Percentiles rank a stretch among this genome's conserved stretches.
Conservation (phyloP, 176 grass and related monocot genomes). For the Juncus effusus region DNA sequence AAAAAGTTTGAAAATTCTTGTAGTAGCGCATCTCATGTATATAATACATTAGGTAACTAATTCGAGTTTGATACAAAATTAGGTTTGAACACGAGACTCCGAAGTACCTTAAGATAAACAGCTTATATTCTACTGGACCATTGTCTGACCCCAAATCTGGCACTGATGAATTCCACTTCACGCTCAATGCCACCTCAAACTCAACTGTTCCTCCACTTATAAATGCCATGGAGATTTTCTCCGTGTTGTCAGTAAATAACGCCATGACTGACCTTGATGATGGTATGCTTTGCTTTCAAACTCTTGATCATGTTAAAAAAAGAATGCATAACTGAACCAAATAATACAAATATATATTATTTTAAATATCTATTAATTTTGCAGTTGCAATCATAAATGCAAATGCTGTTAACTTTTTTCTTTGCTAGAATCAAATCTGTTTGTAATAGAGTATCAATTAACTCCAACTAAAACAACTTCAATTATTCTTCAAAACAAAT, state of each 20-base stretch:
- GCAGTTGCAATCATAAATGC: too few relatives aligned
- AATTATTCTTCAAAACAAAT: too few relatives aligned
- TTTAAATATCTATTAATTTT: too few relatives aligned
- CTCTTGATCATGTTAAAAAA: not conserved
- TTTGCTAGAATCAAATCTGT: too few relatives aligned
- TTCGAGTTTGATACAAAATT: not conserved
- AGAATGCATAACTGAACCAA: not conserved
- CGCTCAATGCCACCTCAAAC: not conserved
- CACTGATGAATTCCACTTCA: not conserved
- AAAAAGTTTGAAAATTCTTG: too few relatives aligned
- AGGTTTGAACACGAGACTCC: not conserved
- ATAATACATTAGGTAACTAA: not conserved
- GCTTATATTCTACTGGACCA: not conserved
- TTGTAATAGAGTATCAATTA: too few relatives aligned
- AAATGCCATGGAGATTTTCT: conserved; percentile 25
- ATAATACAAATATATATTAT: too few relatives aligned
- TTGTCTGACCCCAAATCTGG: not conserved
- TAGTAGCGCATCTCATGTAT: not conserved
- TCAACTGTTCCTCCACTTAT: conserved; percentile 27
- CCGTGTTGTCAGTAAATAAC: not conserved
- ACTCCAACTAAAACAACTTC: too few relatives aligned
- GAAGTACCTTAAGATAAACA: conserved; percentile 5
- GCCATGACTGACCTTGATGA: conserved; percentile 10
- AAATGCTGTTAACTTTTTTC: too few relatives aligned
- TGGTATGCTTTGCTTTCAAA: conserved; percentile 11